These are phyloP conservation scores for Albugo candida DNA, from an alignment of 352 stramenopile species.

Conservation along the genomic window DNA sequence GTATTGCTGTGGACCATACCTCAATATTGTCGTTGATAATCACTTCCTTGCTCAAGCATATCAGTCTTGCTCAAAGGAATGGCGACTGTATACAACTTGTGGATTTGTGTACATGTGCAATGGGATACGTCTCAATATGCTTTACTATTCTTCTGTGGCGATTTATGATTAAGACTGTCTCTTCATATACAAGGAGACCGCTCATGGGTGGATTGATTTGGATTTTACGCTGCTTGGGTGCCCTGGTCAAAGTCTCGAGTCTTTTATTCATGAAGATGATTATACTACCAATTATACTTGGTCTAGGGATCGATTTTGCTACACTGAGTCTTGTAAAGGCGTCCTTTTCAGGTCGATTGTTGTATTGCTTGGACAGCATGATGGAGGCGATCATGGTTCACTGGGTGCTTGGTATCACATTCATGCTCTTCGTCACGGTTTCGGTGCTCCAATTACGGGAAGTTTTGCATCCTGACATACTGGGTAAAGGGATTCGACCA, in stretches of 20 bases:
- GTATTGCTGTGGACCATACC: slow-evolving; percentile 4
- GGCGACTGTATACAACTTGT: slow-evolving; percentile 74
- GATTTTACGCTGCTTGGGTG: slow-evolving; percentile 57
- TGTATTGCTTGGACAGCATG: slow-evolving; percentile 72
- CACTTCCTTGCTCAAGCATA: slow-evolving; percentile 27
- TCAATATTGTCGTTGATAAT: slow-evolving; percentile 21
- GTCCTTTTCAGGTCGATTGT: slow-evolving; percentile 47
- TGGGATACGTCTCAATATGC: slow-evolving; percentile 69
- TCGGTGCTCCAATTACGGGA: slow-evolving; percentile 89
- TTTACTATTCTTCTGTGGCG: slow-evolving; percentile 70
- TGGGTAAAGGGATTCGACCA: slow-evolving; percentile 73
- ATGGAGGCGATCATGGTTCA: slow-evolving; percentile 87
- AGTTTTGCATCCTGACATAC: slow-evolving; percentile 86
- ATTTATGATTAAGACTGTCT: slow-evolving; percentile 67
- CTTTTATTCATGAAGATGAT: slow-evolving; percentile 97
- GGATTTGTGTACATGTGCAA: slow-evolving; percentile 55
- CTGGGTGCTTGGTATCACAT: slow-evolving; percentile 94
- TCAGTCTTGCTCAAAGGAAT: slow-evolving; percentile 32
- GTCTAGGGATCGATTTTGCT: slow-evolving; percentile 84
- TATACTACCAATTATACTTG: slow-evolving; percentile 86
- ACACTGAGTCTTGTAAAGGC: slow-evolving; percentile 81
- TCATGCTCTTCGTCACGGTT: slow-evolving; percentile 96
- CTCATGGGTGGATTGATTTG: slow-evolving; percentile 64
- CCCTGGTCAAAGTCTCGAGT: slow-evolving; percentile 88
- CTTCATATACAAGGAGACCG: slow-evolving; percentile 63